phyloP scores from a whole-genome alignment of 768 basidiomycete species.

The Calocera viscosa region DNA sequence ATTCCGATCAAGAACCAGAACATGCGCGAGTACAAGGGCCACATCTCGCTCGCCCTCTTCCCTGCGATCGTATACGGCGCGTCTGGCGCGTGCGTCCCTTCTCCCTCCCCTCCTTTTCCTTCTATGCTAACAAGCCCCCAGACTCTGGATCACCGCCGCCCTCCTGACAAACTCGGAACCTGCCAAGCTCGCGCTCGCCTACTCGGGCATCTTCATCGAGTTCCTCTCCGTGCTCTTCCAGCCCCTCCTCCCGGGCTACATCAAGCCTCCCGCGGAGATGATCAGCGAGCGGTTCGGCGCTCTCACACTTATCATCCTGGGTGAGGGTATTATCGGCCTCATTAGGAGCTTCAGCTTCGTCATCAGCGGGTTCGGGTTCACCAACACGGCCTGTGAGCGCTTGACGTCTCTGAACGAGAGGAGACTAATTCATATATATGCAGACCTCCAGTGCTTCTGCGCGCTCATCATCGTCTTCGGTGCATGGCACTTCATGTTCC shows the following conservation, averaged over 20 bases:
- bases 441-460: constrained; percentile 1
- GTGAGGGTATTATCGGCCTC: constrained; percentile 1
- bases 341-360: constrained; percentile 3
- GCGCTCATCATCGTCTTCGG: constrained; percentile 3
- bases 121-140: background rate
- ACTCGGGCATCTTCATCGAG: constrained; percentile 3
- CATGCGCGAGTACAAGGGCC: background rate
- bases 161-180: background rate
- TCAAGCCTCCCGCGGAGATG: background rate
- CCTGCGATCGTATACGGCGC: background rate
- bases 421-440: background rate
- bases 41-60: constrained; percentile 1
- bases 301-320: background rate
- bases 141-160: constrained; percentile 4
- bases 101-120: background rate
- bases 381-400: background rate
- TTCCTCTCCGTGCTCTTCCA: constrained; percentile 7
- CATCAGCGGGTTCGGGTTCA: constrained; percentile 4
- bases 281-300: constrained; percentile 7
- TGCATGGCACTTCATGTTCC: constrained; percentile 1
- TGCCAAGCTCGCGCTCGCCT: constrained; percentile 5
- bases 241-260: constrained; percentile 4
- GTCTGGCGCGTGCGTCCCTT: constrained; percentile 1
- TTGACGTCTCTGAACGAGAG: background rate
- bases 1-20: constrained; percentile 7